Conservation (phyloP, 2,329 filamentous ascomycete species). For the Colletotrichum higginsianum region DNA sequence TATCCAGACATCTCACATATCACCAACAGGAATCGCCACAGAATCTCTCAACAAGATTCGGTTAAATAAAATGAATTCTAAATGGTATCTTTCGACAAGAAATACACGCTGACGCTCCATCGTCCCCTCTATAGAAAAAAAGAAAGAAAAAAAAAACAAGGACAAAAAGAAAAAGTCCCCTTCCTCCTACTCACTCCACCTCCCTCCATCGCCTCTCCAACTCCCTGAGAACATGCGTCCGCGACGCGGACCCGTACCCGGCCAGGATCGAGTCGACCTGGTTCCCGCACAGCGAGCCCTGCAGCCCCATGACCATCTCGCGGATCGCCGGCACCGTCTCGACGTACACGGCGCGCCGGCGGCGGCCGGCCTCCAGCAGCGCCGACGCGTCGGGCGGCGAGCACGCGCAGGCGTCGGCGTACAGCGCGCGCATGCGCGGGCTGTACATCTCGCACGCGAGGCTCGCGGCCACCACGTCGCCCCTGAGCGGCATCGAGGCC, state of each 20-base stretch:
- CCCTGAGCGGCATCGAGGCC: conserved; percentile 48
- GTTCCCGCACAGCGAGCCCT: conserved; percentile 51
- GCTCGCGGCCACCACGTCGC: conserved; percentile 41
- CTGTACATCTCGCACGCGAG: conserved; percentile 57
- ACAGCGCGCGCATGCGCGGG: conserved; percentile 54
- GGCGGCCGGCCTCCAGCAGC: conserved; percentile 46
- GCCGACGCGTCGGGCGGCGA: conserved; percentile 43
- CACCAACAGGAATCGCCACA: neutral
- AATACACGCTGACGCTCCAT: neutral
- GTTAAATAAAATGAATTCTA: conserved; percentile 1
- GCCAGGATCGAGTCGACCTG: conserved; percentile 47
- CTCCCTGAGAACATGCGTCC: conserved; percentile 45
- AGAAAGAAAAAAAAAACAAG: neutral
- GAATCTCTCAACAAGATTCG: neutral
- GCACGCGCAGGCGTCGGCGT: conserved; percentile 49
- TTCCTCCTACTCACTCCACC: conserved; percentile 50
- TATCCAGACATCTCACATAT: neutral
- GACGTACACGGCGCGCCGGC: conserved; percentile 49
- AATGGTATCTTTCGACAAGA: conserved; percentile 37
- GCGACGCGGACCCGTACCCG: conserved; percentile 34
- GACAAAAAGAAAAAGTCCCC: neutral
- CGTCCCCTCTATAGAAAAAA: neutral
- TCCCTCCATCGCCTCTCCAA: conserved; percentile 54
- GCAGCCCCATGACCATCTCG: conserved; percentile 49
- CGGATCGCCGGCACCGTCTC: conserved; percentile 51